These are phyloP conservation scores for Russula sp. DNA, from an alignment of 768 basidiomycete species.

Conservation along the genomic window DNA sequence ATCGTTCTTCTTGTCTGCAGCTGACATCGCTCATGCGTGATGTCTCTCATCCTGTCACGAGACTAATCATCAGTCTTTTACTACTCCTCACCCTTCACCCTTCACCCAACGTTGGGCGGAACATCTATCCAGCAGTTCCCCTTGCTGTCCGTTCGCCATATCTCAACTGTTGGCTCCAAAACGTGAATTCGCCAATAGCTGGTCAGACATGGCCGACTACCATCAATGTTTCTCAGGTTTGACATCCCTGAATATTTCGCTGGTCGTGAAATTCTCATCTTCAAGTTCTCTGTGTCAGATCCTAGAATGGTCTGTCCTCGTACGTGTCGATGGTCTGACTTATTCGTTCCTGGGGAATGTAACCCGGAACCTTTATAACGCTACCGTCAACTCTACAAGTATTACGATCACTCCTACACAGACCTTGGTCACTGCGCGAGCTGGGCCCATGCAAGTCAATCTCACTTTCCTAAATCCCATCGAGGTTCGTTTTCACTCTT, in stretches of 20 bases:
- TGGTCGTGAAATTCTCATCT: background rate
- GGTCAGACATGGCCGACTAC: slow-evolving; percentile 30
- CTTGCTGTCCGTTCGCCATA: slow-evolving; percentile 35
- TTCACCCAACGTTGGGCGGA: background rate
- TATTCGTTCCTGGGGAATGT: slow-evolving; percentile 30
- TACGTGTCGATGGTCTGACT: slow-evolving; percentile 21
- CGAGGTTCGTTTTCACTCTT: slow-evolving; percentile 33
- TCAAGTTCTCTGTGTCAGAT: slow-evolving; percentile 1
- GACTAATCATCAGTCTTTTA: background rate
- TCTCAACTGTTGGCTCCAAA: slow-evolving; percentile 30
- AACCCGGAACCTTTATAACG: background rate
- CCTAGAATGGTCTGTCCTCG: slow-evolving; percentile 19
- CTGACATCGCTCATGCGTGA: background rate
- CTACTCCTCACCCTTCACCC: background rate
- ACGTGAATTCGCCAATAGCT: background rate
- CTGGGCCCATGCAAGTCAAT: slow-evolving; percentile 40
- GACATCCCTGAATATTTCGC: background rate
- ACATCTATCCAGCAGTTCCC: slow-evolving; percentile 32
- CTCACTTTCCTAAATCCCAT: slow-evolving; percentile 43
- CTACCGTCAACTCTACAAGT: slow-evolving; percentile 29
- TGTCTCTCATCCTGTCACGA: background rate
- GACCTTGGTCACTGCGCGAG: slow-evolving; percentile 36
- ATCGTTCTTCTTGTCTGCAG: background rate
- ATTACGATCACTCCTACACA: slow-evolving; percentile 39
- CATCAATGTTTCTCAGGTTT: slow-evolving; percentile 1